phyloP scores from a whole-genome alignment of 2,329 filamentous ascomycete species.

The Apiospora marii region DNA sequence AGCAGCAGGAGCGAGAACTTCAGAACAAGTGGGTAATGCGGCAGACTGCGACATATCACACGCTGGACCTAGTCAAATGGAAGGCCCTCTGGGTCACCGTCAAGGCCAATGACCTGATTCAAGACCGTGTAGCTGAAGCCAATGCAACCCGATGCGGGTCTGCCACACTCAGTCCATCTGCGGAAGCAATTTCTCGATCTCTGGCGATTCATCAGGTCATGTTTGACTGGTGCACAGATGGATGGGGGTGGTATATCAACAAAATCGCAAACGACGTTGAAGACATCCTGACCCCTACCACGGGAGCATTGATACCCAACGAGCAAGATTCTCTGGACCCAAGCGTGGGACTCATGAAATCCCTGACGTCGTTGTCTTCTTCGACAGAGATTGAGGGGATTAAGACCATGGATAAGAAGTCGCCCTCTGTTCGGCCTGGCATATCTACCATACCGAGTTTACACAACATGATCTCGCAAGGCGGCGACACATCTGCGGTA shows the following conservation, averaged over 20 bases:
- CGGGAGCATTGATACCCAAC: neutral
- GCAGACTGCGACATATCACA: slow-evolving; percentile 38
- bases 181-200: neutral
- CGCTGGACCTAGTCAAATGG: slow-evolving; percentile 46
- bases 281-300: neutral
- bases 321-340: neutral
- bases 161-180: slow-evolving; percentile 27
- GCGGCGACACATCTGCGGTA: too few relatives aligned
- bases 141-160: slow-evolving; percentile 24
- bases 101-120: slow-evolving; percentile 43
- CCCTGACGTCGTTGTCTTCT: too few relatives aligned
- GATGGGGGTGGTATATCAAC: slow-evolving; percentile 42
- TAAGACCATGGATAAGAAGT: too few relatives aligned
- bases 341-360: too few relatives aligned
- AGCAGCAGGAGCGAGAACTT: neutral
- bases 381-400: too few relatives aligned
- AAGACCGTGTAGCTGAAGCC: neutral
- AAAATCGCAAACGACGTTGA: neutral
- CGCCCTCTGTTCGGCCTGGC: too few relatives aligned
- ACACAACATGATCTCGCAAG: too few relatives aligned
- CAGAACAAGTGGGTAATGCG: neutral
- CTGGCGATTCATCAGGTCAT: slow-evolving; percentile 42
- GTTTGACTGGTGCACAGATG: slow-evolving; percentile 47
- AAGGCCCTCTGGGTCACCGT: slow-evolving; percentile 46
- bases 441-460: neutral